Base-by-base conservation (phyloP, 768 basidiomycete genomes). In the Auriscalpium orientale region DNA sequence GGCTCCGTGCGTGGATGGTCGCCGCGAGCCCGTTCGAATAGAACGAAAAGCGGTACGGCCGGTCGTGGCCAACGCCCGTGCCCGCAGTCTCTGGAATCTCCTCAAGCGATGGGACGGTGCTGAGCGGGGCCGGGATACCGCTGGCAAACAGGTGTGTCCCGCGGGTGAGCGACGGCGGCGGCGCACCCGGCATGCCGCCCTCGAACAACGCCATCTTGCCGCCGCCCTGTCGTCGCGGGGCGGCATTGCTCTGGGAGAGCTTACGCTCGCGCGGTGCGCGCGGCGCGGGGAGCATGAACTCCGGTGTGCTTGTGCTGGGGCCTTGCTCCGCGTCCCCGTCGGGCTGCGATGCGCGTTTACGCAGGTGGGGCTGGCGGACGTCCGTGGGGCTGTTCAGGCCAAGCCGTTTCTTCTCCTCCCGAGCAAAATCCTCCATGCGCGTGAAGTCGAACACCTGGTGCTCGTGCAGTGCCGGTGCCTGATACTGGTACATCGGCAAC, bases 41-140 rank as follows among this genome's bases (percentile, higher is more conserved):
- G 74, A 98, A 99, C 0, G 97, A 98, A 73, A 98, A 99, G 46
- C 97, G 82, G 67, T 98, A 98, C 9, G 95, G 95, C 64, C 93
- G 78, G 20, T 56, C 62, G 34, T 38, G 55, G 56, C 28, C 51
- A 9, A n/a, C 28, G 49, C 22, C 49, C 15, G 16, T 16, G 49
- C 34, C 22, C 18, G 22, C 15, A n/a, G 28, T 13, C n/a, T 34
- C 16, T 4, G 60, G 58, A 12, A 79, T 49, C n/a, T 78, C 71
- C 16, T 76, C 76, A 36, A 67, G 68, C 1, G 76, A 79, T 4
- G 74, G 73, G 35, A 78, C 70, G 7, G 59, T 67, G 50, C 72
- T 76, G 54, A 73, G 72, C 0, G 66, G 62, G 1, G 65, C 62
- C 4, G 63, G 65, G 22, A 59, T 46, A 9, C 58, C 61, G 40